phyloP scores from a whole-genome alignment of 1,284 basidiomycete species.

The Malassezia cuniculi region DNA sequence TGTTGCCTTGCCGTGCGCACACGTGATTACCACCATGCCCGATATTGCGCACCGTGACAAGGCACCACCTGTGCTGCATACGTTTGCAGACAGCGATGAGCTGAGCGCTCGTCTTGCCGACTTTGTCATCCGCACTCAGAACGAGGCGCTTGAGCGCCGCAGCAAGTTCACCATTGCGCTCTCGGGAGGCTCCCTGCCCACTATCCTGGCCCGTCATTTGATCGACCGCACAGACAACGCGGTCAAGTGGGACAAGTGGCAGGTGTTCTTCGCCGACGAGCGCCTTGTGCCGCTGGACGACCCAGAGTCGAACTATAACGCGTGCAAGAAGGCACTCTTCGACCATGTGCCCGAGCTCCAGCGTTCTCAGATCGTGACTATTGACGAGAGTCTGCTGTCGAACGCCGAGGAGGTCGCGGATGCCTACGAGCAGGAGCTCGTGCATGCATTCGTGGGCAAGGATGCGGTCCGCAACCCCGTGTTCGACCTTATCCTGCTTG shows the following conservation, averaged over 20 bases:
- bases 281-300: constrained; percentile 84
- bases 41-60: too few species aligned
- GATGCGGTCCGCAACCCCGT: constrained; percentile 41
- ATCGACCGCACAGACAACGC: constrained; percentile 54
- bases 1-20: too few species aligned
- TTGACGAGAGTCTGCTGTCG: constrained; percentile 58
- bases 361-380: constrained; percentile 64
- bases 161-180: constrained; percentile 81
- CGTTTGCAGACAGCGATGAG: constrained; percentile 54
- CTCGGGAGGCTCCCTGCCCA: constrained; percentile 83
- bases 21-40: too few species aligned
- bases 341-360: constrained; percentile 67
- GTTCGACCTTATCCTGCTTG: constrained; percentile 44
- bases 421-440: constrained; percentile 81
- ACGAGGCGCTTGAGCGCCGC: constrained; percentile 73
- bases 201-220: constrained; percentile 61
- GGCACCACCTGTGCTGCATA: constrained; percentile 64
- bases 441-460: constrained; percentile 58
- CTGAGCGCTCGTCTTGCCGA: constrained; percentile 56
- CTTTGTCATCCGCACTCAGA: constrained; percentile 70
- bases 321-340: constrained; percentile 67
- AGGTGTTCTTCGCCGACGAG: constrained; percentile 95
- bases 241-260: constrained; percentile 93
- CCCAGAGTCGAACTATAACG: constrained; percentile 75
- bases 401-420: constrained; percentile 71